Conservation (phyloP, 2,329 filamentous ascomycete genomes). For the Colletotrichum eleusines region DNA sequence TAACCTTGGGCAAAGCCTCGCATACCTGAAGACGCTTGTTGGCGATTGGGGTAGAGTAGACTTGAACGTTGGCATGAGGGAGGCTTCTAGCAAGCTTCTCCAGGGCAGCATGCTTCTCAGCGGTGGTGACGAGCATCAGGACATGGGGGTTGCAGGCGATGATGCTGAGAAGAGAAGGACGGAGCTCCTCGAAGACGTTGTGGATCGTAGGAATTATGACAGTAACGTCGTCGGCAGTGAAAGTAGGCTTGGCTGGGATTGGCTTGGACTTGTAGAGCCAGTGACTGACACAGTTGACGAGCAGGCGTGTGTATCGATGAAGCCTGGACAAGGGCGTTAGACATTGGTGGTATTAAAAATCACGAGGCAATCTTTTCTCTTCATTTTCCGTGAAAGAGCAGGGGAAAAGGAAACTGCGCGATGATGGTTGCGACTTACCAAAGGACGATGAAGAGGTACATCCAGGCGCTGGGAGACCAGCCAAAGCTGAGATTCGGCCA, state of each 20-base stretch:
- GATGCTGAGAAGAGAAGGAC: conserved; percentile 83
- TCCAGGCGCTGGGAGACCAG: conserved; percentile 41
- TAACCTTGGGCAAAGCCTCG: conserved; percentile 86
- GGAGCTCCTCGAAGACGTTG: conserved; percentile 85
- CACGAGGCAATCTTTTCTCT: neutral
- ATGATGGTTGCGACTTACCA: conserved; percentile 57
- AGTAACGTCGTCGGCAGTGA: conserved; percentile 87
- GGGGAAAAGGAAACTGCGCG: neutral
- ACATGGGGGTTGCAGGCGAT: conserved; percentile 76
- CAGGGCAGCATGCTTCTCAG: conserved; percentile 79
- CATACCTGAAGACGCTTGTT: conserved; percentile 97
- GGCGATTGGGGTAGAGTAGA: conserved; percentile 84
- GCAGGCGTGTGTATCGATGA: conserved; percentile 86
- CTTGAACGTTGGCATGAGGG: conserved; percentile 71
- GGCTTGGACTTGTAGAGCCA: conserved; percentile 89
- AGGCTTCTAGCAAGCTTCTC: conserved; percentile 74
- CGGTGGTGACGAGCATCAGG: conserved; percentile 88
- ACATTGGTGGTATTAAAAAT: neutral
- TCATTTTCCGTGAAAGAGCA: neutral
- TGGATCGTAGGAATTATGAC: conserved; percentile 95
- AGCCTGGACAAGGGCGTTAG: conserved; percentile 66
- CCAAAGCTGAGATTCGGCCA: conserved; percentile 35
- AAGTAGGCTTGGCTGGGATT: conserved; percentile 82
- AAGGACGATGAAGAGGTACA: conserved; percentile 46
- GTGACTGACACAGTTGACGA: conserved; percentile 88